Evolutionary conservation across 345 rosid species (phyloP).

Genomic region (Eucalyptus leucophloia): DNA sequence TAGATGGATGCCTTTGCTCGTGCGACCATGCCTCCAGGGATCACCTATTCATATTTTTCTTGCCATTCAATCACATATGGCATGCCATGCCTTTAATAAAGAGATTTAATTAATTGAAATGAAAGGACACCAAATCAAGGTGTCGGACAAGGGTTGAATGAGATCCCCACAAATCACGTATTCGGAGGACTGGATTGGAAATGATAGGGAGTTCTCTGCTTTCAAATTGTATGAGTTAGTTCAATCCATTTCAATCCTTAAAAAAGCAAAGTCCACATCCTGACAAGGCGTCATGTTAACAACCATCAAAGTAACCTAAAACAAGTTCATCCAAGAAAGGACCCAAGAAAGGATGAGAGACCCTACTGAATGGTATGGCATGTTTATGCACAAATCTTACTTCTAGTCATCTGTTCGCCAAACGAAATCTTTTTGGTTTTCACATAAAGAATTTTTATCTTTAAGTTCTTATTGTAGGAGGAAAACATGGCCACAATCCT

Average conservation of each 20-base stretch:
- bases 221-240: background rate
- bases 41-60: background rate
- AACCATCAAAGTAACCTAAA: background rate
- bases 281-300: background rate
- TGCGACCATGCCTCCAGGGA: background rate
- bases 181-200: background rate
- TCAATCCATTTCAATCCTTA: background rate
- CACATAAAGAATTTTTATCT: too few species aligned
- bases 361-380: background rate
- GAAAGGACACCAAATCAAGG: background rate
- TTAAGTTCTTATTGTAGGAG: background rate
- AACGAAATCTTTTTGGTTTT: accelerated
- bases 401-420: too few species aligned
- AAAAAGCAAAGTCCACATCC: background rate
- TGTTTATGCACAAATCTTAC: background rate
- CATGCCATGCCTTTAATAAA: background rate
- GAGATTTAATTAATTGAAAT: too few species aligned
- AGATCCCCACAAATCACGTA: background rate
- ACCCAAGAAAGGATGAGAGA: background rate
- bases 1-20: background rate
- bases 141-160: background rate
- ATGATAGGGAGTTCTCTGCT: background rate
- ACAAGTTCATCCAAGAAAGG: background rate
- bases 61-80: background rate
- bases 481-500: background rate